Evolutionary conservation across 179 eudicot genomes (phyloP), one percentile per base, ranked within the genome.

Genomic region (Beta corolliflora): DNA sequence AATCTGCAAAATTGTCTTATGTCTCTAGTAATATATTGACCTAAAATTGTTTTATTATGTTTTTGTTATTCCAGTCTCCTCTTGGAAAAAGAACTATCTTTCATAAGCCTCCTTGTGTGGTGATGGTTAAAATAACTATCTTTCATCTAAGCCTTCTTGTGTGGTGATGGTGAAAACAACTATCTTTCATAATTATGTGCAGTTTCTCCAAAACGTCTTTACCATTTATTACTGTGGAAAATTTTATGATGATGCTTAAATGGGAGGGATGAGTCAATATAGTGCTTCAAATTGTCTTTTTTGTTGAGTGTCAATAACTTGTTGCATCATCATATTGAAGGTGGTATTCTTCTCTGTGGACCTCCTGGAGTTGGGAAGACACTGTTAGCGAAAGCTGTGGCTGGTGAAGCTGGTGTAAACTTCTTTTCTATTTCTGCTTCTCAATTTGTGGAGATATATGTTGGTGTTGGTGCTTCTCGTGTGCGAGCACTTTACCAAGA

Each of bases 341-440:
- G 98, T 82, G 98, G 98, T 12, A 93, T 95, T 86, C 98, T 95
- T 85, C 93, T 95, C 64, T 93, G 97, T 88, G 98, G 98, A 50
- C 95, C 98, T 55, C 97, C 98, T 81, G 98, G 98, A 75, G 98
- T 95, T 83, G 98, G 98, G 74, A 94, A 94, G 89, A 94, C 98
- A 76, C 90, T 94, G 79, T 86, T 94, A 84, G 98, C 98, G 61
- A 95, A 93, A 86, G 97, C 98, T 76, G 98, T 95, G 75, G 97
- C 98, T 81, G 97, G 98, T 87, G 98, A 95, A 89, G 98, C 98
- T 58, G 97, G 97, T 81, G 98, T 94, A 63, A 94, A 89, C 86
- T 94, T 94, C 88, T 93, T 94, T 80, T 94, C 97, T 71, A 93
- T 94, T 80, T 94, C 98, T 31, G 98, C 98, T 48, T 93, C 98